Evolutionary conservation across 306 rosid species (phyloP).

Genomic region (Quercus aquifolioides): DNA sequence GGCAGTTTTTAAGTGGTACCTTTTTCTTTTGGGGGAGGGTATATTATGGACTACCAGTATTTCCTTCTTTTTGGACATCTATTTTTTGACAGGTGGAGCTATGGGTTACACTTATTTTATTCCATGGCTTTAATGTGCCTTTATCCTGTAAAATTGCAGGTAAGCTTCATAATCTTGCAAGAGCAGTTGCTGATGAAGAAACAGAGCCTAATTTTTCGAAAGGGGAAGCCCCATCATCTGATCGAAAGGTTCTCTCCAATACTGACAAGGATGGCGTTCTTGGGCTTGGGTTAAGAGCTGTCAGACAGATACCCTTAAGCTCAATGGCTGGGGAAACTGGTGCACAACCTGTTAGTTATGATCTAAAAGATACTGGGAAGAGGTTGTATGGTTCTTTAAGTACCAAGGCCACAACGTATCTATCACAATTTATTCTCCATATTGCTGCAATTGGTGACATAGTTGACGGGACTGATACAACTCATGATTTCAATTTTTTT

Average conservation of each 20-base stretch:
- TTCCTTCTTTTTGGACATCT: background rate
- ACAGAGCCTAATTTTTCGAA: constrained; percentile 55
- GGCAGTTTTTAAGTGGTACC: constrained; percentile 91
- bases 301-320: constrained; percentile 55
- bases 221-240: constrained; percentile 70
- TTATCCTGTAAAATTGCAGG: constrained; percentile 46
- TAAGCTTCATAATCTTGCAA: constrained; percentile 96
- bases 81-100: background rate
- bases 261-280: constrained; percentile 65
- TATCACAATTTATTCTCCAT: constrained; percentile 90
- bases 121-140: constrained; percentile 21
- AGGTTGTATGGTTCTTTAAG: constrained; percentile 77
- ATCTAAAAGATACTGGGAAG: constrained; percentile 78
- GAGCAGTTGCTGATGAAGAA: constrained; percentile 98
- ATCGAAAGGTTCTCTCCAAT: constrained; percentile 53
- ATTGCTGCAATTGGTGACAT: constrained; percentile 97
- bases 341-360: constrained; percentile 62
- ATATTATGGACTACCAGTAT: background rate
- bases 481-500: constrained; percentile 97
- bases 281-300: constrained; percentile 86
- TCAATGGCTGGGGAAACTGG: constrained; percentile 51
- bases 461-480: constrained; percentile 96
- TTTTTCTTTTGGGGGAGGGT: constrained; percentile 6
- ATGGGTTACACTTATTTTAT: constrained; percentile 7
- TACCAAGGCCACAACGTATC: constrained; percentile 77